phyloP scores from a whole-genome alignment of 139 green algal species.

The Chlamydomonas urium region DNA sequence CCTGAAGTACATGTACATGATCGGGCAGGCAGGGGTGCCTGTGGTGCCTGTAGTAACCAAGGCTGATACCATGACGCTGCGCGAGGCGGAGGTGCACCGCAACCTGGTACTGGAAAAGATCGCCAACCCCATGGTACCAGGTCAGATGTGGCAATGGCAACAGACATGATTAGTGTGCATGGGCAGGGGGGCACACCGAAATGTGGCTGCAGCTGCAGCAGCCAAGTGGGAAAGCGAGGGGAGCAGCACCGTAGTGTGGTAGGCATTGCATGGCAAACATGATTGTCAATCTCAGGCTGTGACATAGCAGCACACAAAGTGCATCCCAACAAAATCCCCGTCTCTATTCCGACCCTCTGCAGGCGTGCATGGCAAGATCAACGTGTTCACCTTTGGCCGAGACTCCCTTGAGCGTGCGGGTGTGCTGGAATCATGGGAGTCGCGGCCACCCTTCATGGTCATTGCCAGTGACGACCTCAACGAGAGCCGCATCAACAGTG shows the following conservation, averaged over 20 bases:
- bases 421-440: slow-evolving; percentile 36
- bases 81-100: slow-evolving; percentile 50
- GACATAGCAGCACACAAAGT: no score
- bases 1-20: slow-evolving; percentile 62
- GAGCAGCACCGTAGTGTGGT: no score
- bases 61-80: slow-evolving; percentile 74
- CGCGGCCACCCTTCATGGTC: slow-evolving; percentile 53
- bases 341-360: neutral
- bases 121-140: slow-evolving; percentile 45
- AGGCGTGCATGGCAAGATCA: slow-evolving; percentile 41
- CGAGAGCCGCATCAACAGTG: slow-evolving; percentile 37
- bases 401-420: slow-evolving; percentile 59
- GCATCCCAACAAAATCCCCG: no score
- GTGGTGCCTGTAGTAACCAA: slow-evolving; percentile 74
- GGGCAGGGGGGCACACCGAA: no score
- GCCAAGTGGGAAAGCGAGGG: no score
- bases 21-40: slow-evolving; percentile 56
- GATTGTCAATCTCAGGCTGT: no score
- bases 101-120: slow-evolving; percentile 41
- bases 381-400: slow-evolving; percentile 69
- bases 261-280: no score
- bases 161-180: neutral
- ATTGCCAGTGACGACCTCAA: slow-evolving; percentile 62
- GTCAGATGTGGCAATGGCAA: slow-evolving; percentile 18
- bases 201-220: no score